Evolutionary conservation across 2,329 filamentous ascomycete genomes (phyloP), one percentile per base, ranked within the genome.

Genomic region (Fusarium humuli): DNA sequence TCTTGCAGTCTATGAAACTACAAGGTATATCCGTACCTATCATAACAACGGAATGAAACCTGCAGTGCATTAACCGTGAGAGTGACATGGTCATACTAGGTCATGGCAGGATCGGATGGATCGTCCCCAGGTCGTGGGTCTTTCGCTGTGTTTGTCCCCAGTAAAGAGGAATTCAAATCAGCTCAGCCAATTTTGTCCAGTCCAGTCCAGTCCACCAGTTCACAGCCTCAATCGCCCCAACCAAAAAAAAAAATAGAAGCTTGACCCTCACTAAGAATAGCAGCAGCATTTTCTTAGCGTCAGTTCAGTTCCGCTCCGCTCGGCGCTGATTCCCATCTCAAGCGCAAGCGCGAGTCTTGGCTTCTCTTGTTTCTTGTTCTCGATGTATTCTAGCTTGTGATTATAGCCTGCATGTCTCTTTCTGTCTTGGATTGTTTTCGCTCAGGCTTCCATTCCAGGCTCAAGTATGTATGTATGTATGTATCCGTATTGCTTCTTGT

Each of bases 141-240:
- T 54, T 49, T 61, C 34, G 44, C 7, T 63, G 20, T 62, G 45
- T 14, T 44, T 62, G 46, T 63, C 30, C 46, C 59, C 49, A 60
- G 37, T 63, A 37, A 20, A 23, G 40, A 30, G 23, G 42, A 53
- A 41, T 53, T 64, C 52, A 45, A 54, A 46, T 62, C 30, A 46
- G 30, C 49, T 53, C 34, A 53, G 34, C 34, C 34, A 37, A 37
- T 37, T 30, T 22, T 18, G 29, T 34, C 29, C 13, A 37, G 30
- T 63, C 34, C 23, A 47, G 22, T 23, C 34, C 47, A 62, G 25
- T 50, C 46, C 30, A 41, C 20, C 49, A 41, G 16, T 52, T 69
- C 73, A 75, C 73, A 75, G 73, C 73, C 73, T 74, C 73, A 75
- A 65, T 75, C 67, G 61, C 65, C 67, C 53, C 65, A 65, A 65